Evolutionary conservation across 352 stramenopile genomes (phyloP), one percentile per base, ranked within the genome.

Genomic region (Phytophthora sojae): DNA sequence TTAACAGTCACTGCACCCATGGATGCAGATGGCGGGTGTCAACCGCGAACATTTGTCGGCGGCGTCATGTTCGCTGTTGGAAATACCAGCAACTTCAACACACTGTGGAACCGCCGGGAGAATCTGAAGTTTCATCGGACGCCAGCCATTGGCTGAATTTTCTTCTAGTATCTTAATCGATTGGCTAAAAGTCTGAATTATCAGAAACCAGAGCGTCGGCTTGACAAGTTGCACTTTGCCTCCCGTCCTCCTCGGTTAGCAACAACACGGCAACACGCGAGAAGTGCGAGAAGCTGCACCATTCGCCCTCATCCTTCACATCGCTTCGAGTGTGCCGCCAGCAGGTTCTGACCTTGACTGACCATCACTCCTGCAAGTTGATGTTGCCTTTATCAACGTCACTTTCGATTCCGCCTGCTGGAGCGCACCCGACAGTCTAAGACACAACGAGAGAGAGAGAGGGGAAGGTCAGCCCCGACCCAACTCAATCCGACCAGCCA

Each of bases 1-100:
- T 44, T 44, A 44, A 44, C 35, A 42, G 35, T 15, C 35, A 42
- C 14, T 32, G 29, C n/a, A n/a, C n/a, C n/a, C n/a, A n/a, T n/a
- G n/a, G n/a, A n/a, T n/a, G n/a, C n/a, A 39, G 32, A 50, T 21
- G 42, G n/a, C 7, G 21, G 44, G 44, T 42, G 25, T 44, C 21
- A 65, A 75, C 58, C 67, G 25, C 47, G 50, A 67, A 77, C 26
- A 9, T 73, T 86, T 64, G 82, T 92, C 84, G 81, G 6, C 81
- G 44, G 54, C 77, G 84, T 92, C 84, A 92, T 68, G 61, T 76
- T 70, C 58, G 50, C 26, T 82, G 59, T 80, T 86, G 69, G 60
- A 32, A 45, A 7, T 2, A 11, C 11, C 35, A 6, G 35, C 56
- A 87, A 85, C 80, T 90, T 90, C 82, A 92, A 90, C 37, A 11